A percentile compares a stretch with the other conserved stretches of the same genome.
These are phyloP conservation scores for Triticum urartu DNA, from an alignment of 176 grass and related monocot species.

Conservation along the genomic window DNA sequence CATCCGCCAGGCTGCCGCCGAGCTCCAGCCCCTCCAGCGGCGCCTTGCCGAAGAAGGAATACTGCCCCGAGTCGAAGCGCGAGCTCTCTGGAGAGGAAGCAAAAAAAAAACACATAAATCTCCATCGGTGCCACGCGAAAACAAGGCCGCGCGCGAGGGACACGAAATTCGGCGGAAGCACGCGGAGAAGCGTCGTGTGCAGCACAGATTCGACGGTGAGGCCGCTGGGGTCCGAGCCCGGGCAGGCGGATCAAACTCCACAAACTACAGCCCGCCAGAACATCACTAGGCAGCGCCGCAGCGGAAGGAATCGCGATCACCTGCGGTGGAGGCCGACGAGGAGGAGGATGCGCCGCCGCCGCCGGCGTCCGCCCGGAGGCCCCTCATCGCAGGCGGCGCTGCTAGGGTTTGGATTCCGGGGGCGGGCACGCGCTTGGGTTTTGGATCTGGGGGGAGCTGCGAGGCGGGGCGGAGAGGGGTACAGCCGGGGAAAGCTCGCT, in stretches of 20 bases:
- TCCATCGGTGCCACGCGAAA: background rate
- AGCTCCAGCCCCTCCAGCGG: slow-evolving; percentile 62
- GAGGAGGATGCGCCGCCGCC: background rate
- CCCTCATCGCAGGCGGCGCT: slow-evolving; percentile 19
- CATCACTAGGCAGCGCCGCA: background rate
- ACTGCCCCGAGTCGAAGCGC: slow-evolving; percentile 70
- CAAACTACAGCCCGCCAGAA: background rate
- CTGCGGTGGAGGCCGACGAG: slow-evolving; percentile 24
- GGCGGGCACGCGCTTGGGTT: background rate
- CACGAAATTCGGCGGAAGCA: slow-evolving; percentile 10
- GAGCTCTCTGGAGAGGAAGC: slow-evolving; percentile 41
- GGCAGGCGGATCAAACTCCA: background rate
- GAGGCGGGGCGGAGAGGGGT: background rate
- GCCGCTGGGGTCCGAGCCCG: background rate
- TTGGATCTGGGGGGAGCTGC: slow-evolving; percentile 33
- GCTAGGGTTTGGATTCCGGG: slow-evolving; percentile 34
- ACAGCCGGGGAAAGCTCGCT: slow-evolving; percentile 1
- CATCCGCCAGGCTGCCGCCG: slow-evolving; percentile 62
- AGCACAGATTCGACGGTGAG: background rate
- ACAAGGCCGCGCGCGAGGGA: background rate
- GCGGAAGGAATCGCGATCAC: slow-evolving; percentile 1
- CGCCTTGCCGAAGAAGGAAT: slow-evolving; percentile 75
- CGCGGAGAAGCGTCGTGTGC: background rate
- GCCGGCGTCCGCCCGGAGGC: slow-evolving; percentile 19
- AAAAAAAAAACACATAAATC: background rate